Percentiles rank a stretch among this genome's conserved stretches.
Conservation (phyloP, 495 filamentous ascomycete genomes). For the Aspergillus leporis region DNA sequence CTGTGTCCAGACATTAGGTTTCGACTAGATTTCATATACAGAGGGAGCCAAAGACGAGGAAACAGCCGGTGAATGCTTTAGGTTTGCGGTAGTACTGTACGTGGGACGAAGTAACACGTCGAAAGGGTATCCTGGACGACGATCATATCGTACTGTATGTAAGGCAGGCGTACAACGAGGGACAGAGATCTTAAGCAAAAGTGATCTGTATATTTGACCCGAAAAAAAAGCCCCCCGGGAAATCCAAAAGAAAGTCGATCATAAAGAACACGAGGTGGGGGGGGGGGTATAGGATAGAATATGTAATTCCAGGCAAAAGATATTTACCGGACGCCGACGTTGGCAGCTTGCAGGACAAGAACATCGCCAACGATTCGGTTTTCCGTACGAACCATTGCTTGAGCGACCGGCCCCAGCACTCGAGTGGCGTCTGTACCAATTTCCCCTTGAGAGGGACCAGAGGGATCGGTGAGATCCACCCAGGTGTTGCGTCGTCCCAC, state of each 20-base stretch:
- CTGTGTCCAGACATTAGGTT: neutral
- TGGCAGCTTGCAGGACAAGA: conserved; percentile 72
- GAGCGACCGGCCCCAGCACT: conserved; percentile 68
- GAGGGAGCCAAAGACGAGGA: too few species aligned
- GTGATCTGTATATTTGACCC: neutral
- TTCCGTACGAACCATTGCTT: conserved; percentile 56
- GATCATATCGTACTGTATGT: too few species aligned
- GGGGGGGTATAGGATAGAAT: neutral
- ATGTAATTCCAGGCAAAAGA: neutral
- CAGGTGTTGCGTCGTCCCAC: conserved; percentile 58
- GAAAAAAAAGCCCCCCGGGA: too few species aligned
- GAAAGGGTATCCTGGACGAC: too few species aligned
- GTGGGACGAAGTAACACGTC: too few species aligned
- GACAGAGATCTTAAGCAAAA: neutral
- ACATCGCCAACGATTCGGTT: conserved; percentile 67
- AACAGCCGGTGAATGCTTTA: neutral
- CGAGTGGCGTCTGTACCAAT: conserved; percentile 51
- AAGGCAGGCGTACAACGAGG: too few species aligned
- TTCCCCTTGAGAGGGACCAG: conserved; percentile 19
- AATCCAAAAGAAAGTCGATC: neutral
- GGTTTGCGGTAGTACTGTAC: neutral
- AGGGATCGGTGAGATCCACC: conserved; percentile 14
- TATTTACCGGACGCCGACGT: neutral
- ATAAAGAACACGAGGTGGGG: neutral
- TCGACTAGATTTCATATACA: too few species aligned